Conservation (phyloP, 345 rosid genomes). For the Orychophragmus violaceus region DNA sequence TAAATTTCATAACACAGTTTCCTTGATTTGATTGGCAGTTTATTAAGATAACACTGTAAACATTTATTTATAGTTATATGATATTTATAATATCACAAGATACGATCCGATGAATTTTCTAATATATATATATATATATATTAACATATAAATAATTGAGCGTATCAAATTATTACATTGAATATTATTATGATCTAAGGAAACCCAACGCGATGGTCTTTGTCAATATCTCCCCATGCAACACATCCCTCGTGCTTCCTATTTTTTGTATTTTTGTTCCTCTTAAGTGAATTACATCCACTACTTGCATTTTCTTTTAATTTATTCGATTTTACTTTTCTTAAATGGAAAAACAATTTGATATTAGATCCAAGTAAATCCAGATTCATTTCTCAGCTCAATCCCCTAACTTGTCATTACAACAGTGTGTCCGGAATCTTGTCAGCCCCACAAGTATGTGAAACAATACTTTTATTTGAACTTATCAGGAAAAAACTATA, state of each 20-base stretch:
- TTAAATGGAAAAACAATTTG: not conserved
- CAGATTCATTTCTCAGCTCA: not conserved
- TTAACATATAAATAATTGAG: not conserved
- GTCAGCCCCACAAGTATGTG: not conserved
- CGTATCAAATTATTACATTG: not conserved
- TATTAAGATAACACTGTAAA: not conserved
- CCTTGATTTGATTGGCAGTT: not conserved
- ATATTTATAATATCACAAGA: constrained; percentile 6
- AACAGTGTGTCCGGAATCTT: not conserved
- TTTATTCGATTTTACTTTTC: not conserved
- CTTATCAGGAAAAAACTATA: not conserved
- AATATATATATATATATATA: not conserved
- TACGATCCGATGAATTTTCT: constrained; percentile 1
- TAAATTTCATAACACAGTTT: not conserved
- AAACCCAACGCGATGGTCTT: constrained; percentile 23
- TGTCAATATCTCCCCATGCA: constrained; percentile 33
- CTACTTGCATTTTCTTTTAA: not conserved
- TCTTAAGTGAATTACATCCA: constrained; percentile 1
- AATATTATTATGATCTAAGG: not conserved
- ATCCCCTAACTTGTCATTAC: not conserved
- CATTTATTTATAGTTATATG: constrained; percentile 1
- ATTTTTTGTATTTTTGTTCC: constrained; percentile 14
- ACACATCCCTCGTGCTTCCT: constrained; percentile 34
- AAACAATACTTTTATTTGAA: not conserved
- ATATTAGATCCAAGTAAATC: not conserved